Percentiles rank a stretch among this genome's conserved stretches.
Conservation (phyloP, 1,284 basidiomycete species). For the Pyrrhoderma noxium region DNA sequence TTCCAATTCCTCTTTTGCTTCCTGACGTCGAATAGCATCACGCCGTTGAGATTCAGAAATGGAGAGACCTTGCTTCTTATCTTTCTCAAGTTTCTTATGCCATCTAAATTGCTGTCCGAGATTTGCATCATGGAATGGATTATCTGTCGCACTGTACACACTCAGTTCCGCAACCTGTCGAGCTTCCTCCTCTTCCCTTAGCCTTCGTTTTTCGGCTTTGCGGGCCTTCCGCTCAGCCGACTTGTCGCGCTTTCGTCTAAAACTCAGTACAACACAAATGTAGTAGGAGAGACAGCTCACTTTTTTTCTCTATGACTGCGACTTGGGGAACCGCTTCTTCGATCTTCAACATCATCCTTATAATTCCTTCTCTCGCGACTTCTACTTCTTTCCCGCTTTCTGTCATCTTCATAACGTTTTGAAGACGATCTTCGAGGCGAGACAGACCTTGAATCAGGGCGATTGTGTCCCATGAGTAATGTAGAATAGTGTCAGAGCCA, state of each 20-base stretch:
- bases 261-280: constrained; percentile 13
- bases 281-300: constrained; percentile 33
- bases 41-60: constrained; percentile 72
- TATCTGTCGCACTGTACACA: constrained; percentile 90
- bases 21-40: constrained; percentile 77
- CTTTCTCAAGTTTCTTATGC: constrained; percentile 98
- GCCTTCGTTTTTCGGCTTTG: constrained; percentile 75
- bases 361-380: constrained; percentile 38
- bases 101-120: constrained; percentile 93
- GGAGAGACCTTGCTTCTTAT: constrained; percentile 81
- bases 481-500: too few species aligned
- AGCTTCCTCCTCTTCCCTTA: constrained; percentile 80
- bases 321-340: constrained; percentile 26
- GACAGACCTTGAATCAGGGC: constrained; percentile 44
- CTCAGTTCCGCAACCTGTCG: constrained; percentile 84
- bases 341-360: constrained; percentile 24
- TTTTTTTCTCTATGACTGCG: constrained; percentile 49
- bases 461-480: constrained; percentile 28
- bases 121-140: constrained; percentile 97
- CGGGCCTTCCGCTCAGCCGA: constrained; percentile 70
- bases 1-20: constrained; percentile 94
- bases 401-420: constrained; percentile 31
- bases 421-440: constrained; percentile 31
- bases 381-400: constrained; percentile 28
- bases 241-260: constrained; percentile 72